Percentiles rank a stretch among this genome's conserved stretches.
Conservation (phyloP, 2,329 filamentous ascomycete genomes). For the Arthroderma sp. region DNA sequence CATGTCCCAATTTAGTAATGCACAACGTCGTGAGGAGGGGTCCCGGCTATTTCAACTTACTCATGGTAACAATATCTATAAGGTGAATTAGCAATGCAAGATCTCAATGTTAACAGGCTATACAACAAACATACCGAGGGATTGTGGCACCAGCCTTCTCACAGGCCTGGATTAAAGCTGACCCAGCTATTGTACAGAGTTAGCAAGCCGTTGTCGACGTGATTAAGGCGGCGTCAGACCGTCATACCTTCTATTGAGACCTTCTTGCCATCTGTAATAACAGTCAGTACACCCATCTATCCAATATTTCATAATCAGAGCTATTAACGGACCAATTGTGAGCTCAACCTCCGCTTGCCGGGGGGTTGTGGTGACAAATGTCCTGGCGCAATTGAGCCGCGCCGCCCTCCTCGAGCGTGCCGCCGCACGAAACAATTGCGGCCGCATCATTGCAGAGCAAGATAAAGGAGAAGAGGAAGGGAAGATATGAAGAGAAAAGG, state of each 20-base stretch:
- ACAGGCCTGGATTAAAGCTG: constrained; percentile 95
- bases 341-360: constrained; percentile 88
- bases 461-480: constrained; percentile 9
- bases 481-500: constrained; percentile 10
- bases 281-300: constrained; percentile 23
- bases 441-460: constrained; percentile 42
- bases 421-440: constrained; percentile 50
- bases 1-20: constrained; percentile 5
- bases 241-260: constrained; percentile 83
- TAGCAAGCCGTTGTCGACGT: constrained; percentile 19
- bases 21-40: not conserved
- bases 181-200: constrained; percentile 53
- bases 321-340: constrained; percentile 61
- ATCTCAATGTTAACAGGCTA: not conserved
- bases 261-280: constrained; percentile 74
- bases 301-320: constrained; percentile 41
- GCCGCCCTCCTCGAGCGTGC: constrained; percentile 42
- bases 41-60: constrained; percentile 38
- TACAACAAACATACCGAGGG: constrained; percentile 50
- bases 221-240: not conserved
- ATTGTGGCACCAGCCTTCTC: constrained; percentile 90
- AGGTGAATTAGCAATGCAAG: constrained; percentile 19
- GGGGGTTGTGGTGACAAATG: constrained; percentile 68
- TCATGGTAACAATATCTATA: constrained; percentile 96
- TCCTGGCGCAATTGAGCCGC: constrained; percentile 50